Conservation (phyloP, 306 rosid species). For the Quercus berberidifolia region DNA sequence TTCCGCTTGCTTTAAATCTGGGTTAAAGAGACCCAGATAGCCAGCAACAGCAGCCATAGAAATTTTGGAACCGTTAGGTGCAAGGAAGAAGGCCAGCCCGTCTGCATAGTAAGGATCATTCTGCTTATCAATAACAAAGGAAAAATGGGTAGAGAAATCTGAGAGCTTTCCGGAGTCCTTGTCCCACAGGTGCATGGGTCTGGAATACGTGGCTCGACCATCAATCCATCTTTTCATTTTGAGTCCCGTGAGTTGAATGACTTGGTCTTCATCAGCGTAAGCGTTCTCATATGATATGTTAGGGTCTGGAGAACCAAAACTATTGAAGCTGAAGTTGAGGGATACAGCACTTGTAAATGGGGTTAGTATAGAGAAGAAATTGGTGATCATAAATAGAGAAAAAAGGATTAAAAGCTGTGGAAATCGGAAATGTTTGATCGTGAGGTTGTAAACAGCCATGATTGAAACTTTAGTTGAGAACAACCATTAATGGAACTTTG, state of each 20-base stretch:
- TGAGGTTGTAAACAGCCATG: too few relatives aligned
- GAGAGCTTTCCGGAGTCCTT: conserved; percentile 27
- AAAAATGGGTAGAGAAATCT: conserved; percentile 45
- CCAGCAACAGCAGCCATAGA: conserved; percentile 16
- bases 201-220: conserved; percentile 34
- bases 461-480: too few relatives aligned
- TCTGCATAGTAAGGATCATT: neutral
- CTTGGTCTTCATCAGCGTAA: neutral
- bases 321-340: conserved; percentile 16
- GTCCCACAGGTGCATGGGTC: conserved; percentile 38
- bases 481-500: too few relatives aligned
- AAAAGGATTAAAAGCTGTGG: too few relatives aligned
- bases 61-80: conserved; percentile 23
- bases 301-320: conserved; percentile 1
- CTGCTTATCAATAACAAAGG: conserved; percentile 23
- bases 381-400: neutral
- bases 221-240: neutral
- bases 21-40: conserved; percentile 39
- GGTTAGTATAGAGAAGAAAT: neutral
- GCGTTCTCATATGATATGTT: conserved; percentile 9
- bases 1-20: neutral
- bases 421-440: too few relatives aligned
- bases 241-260: conserved; percentile 17
- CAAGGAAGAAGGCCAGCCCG: conserved; percentile 50
- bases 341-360: neutral